A percentile compares a stretch with the other conserved stretches of the same genome.
Conservation (phyloP, 2,329 filamentous ascomycete species). For the Coleophoma eucalyptorum region DNA sequence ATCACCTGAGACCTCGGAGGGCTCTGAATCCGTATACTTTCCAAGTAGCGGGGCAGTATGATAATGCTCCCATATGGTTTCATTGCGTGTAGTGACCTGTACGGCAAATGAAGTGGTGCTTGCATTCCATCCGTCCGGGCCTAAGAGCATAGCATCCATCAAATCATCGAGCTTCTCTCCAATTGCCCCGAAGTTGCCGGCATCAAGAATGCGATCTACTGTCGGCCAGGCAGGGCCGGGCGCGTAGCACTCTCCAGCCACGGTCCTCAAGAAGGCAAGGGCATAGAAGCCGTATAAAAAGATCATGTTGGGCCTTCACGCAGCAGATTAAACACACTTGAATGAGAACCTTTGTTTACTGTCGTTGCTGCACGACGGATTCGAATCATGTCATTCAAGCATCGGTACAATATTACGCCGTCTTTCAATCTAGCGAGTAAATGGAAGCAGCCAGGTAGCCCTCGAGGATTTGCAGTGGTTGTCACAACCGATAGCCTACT, state of each 20-base stretch:
- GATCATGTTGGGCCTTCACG: too few species aligned
- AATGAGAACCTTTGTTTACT: too few species aligned
- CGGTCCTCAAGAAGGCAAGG: not conserved
- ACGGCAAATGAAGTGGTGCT: not conserved
- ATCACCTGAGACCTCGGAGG: constrained; percentile 12
- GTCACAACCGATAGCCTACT: too few species aligned
- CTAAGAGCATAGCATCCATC: not conserved
- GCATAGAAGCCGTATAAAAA: too few species aligned
- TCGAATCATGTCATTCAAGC: too few species aligned
- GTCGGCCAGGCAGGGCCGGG: not conserved
- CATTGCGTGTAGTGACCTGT: not conserved
- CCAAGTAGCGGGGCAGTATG: not conserved
- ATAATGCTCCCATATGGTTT: not conserved
- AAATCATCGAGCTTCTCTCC: not conserved
- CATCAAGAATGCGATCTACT: not conserved
- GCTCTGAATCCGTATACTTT: not conserved
- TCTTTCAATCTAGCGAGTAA: too few species aligned
- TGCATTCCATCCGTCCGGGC: not conserved
- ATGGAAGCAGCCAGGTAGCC: too few species aligned
- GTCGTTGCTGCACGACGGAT: too few species aligned
- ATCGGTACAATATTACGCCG: too few species aligned
- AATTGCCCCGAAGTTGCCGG: not conserved
- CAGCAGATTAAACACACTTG: too few species aligned
- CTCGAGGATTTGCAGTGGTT: too few species aligned
- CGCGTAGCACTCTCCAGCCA: not conserved